Base-by-base conservation (phyloP, 768 basidiomycete genomes). In the Russula emetica region DNA sequence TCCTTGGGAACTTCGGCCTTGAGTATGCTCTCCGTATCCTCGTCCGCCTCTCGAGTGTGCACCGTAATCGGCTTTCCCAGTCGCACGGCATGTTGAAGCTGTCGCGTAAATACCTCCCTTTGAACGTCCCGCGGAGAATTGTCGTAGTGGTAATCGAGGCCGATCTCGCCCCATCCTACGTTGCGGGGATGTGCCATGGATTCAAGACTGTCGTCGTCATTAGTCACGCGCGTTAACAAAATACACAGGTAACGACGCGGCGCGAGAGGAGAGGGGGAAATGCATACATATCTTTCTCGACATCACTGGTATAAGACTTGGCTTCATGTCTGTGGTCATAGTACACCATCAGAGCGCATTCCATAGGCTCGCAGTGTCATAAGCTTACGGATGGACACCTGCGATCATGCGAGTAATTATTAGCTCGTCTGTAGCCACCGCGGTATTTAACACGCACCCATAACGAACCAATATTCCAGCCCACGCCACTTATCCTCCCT, bases 141-240 rank as follows among this genome's bases (percentile, higher is more conserved):
- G 73, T 90, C 84, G 72, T 93, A 91, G 72, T 92, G 89, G 69
- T 90, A 92, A 66, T 94, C 92, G 14, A 92, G 80, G 0, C 92
- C 91, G 61, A 93, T 93, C 70, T 95, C 92, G 0, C 92, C 92
- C 86, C 88, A 89, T 3, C 90, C 90, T 8, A 94, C 90, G 69
- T 90, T 92, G 13, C 87, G 83, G 1, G 90, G 88, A 69, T 93
- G 91, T 0, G 77, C 51, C 83, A 92, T 89, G 2, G 90, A 90
- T 70, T 85, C 84, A 55, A 90, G 63, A 32, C 88, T 91, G 69
- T 26, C 11, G 16, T 26, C 18, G 38, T 40, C 16, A 40, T 40
- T 40, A 40, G 14, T 20, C 8, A 47, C 18, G 24, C 1, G 18
- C 20, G 36, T 52, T 60, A 53, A 26, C 20, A 2, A 30, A 20